Evolutionary conservation across 768 basidiomycete species (phyloP).

Genomic region (Galerina marginata): DNA sequence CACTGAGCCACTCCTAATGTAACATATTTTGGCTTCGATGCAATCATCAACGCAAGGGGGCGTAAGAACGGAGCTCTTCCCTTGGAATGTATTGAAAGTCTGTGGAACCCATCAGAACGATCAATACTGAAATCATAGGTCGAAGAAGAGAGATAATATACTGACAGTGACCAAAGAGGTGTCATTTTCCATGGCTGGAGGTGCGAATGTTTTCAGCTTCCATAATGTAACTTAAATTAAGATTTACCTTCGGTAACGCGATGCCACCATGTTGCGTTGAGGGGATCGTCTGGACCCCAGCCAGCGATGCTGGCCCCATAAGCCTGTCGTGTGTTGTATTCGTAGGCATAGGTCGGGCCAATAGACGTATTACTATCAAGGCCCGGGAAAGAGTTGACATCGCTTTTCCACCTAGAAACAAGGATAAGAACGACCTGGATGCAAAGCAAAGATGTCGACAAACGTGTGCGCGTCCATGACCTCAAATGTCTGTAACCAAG

Average conservation of each 20-base stretch:
- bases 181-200: slow-evolving; percentile 63
- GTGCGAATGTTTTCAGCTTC: background rate
- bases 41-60: slow-evolving; percentile 66
- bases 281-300: slow-evolving; percentile 68
- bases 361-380: slow-evolving; percentile 59
- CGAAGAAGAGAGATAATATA: slow-evolving; percentile 1
- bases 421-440: background rate
- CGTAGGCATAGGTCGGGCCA: slow-evolving; percentile 68
- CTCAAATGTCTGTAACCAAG: slow-evolving; percentile 65
- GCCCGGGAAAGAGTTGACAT: slow-evolving; percentile 61
- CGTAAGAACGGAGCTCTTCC: slow-evolving; percentile 65
- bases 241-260: slow-evolving; percentile 68
- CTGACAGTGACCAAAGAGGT: slow-evolving; percentile 62
- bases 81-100: slow-evolving; percentile 74
- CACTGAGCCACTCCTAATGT: slow-evolving; percentile 76
- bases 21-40: slow-evolving; percentile 72
- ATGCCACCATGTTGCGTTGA: slow-evolving; percentile 88
- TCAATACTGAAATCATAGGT: background rate
- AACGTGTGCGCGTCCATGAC: slow-evolving; percentile 81
- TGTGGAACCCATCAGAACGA: slow-evolving; percentile 24
- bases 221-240: background rate
- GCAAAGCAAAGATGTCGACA: slow-evolving; percentile 26
- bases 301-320: slow-evolving; percentile 63
- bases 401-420: slow-evolving; percentile 60
- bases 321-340: slow-evolving; percentile 73